Base-by-base conservation (phyloP, 306 rosid genomes). In the Sicyos baderoa region DNA sequence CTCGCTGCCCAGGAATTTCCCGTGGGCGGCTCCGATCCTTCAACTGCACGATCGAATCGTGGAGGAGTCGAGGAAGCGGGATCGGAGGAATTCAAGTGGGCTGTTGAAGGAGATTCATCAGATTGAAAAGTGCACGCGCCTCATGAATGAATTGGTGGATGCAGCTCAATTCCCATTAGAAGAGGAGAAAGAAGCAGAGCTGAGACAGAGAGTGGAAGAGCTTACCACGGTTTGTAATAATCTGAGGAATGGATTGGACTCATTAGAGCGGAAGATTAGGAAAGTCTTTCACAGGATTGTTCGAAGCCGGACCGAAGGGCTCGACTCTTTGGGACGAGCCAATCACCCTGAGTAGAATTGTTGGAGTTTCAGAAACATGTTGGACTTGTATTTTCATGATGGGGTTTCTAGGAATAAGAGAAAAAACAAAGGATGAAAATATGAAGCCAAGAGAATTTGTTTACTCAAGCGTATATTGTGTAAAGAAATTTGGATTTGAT, bases 31-130 rank as follows among this genome's bases (percentile, higher is more conserved):
- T 40, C 84, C 96, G 6, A 64, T 92, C 79, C 76, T 57, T 5
- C 75, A 73, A 1, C 82, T 92, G 16, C 88, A 92, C 19, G 98
- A 89, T 71, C 76, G 83, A 75, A 87, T 92, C 44, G 6, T 78
- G 57, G 98, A 89, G 79, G 98, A 86, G 70, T 87, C 95, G 0
- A 89, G 78, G 84, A 87, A 84, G 79, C 76, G 91, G 63, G 98
- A 87, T 74, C 50, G 96, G 79, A 87, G 68, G 70, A 89, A 84
- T 70, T 63, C 91, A 7, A 82, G 91, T 72, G 96, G 91, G 0
- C 67, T 92, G 78, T 51, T 92, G 76, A 86, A 64, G 81, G 98
- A 92, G 89, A 86, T 92, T 87, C 91, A 82, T 56, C 85, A 79
- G 78, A 81, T 92, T 27, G 98, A 92, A 87, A 80, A 77, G 73